A percentile compares a stretch with the other conserved stretches of the same genome.
These are phyloP conservation scores for Alternaria angustiovoidea DNA, from an alignment of 2,329 filamentous ascomycete species.

Conservation along the genomic window DNA sequence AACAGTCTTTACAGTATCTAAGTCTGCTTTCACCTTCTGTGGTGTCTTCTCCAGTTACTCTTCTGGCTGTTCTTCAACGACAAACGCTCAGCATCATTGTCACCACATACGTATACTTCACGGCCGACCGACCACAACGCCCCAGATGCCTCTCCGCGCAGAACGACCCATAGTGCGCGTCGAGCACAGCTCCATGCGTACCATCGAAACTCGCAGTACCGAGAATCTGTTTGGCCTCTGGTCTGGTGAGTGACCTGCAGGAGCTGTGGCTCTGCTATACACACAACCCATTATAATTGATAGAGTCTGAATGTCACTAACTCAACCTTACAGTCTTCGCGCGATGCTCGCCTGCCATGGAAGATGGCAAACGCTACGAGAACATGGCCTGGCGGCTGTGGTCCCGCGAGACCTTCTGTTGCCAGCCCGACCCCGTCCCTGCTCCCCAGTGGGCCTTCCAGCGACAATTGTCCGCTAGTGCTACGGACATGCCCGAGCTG, in stretches of 20 bases:
- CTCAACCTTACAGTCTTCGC: constrained; percentile 75
- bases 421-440: constrained; percentile 65
- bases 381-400: constrained; percentile 94
- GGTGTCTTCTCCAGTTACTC: too few relatives aligned
- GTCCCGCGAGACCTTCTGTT: constrained; percentile 93
- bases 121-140: too few relatives aligned
- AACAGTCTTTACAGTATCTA: too few relatives aligned
- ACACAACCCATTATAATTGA: too few relatives aligned
- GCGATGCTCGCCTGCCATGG: constrained; percentile 90
- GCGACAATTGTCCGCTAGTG: constrained; percentile 37
- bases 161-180: constrained; percentile 88
- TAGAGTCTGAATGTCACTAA: constrained; percentile 27
- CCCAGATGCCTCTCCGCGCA: constrained; percentile 79
- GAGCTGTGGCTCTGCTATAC: neutral
- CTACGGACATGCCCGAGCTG: constrained; percentile 52
- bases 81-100: neutral
- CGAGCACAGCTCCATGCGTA: constrained; percentile 89
- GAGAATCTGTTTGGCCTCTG: constrained; percentile 97
- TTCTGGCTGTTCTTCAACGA: too few relatives aligned
- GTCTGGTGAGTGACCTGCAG: constrained; percentile 75
- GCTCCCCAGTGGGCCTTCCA: constrained; percentile 46
- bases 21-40: too few relatives aligned
- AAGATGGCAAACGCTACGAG: constrained; percentile 89
- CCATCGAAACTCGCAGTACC: constrained; percentile 90
- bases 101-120: too few relatives aligned